Evolutionary conservation across 2,329 filamentous ascomycete species (phyloP).

Genomic region (Fusarium sp.): DNA sequence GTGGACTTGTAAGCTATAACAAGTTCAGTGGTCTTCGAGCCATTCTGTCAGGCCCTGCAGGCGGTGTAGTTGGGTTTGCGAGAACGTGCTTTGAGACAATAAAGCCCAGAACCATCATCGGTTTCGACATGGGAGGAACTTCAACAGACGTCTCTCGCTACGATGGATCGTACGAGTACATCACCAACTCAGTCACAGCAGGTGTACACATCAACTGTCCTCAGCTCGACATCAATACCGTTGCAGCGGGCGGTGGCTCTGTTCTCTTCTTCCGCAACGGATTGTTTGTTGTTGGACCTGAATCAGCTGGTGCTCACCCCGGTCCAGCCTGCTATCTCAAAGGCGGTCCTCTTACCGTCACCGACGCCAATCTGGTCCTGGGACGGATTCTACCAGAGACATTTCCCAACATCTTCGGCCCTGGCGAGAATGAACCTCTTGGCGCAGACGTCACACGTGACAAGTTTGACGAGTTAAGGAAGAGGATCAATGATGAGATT

Average conservation of each 20-base stretch:
- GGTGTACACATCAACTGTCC: conserved; percentile 70
- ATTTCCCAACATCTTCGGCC: conserved; percentile 94
- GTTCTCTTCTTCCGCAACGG: conserved; percentile 77
- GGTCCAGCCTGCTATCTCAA: conserved; percentile 92
- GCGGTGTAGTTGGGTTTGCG: conserved; percentile 91
- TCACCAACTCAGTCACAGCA: conserved; percentile 65
- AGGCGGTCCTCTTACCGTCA: conserved; percentile 86
- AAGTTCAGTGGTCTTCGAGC: conserved; percentile 85
- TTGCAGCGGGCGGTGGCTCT: conserved; percentile 87
- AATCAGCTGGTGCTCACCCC: conserved; percentile 87
- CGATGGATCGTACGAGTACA: too few species aligned
- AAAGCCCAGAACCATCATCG: not conserved
- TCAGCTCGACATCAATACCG: conserved; percentile 93
- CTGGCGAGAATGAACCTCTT: conserved; percentile 83
- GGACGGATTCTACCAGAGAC: conserved; percentile 87
- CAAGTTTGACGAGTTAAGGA: too few species aligned
- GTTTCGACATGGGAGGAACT: too few species aligned
- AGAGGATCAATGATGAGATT: conserved; percentile 35
- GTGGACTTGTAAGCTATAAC: conserved; percentile 76
- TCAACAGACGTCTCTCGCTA: too few species aligned
- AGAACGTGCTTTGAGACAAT: conserved; percentile 38
- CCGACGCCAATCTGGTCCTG: conserved; percentile 87
- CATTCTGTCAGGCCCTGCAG: conserved; percentile 89
- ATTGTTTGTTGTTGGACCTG: conserved; percentile 72
- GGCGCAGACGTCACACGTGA: conserved; percentile 57